Base-by-base conservation (phyloP, 768 basidiomycete species). In the Rhizopogon vesiculosus region DNA sequence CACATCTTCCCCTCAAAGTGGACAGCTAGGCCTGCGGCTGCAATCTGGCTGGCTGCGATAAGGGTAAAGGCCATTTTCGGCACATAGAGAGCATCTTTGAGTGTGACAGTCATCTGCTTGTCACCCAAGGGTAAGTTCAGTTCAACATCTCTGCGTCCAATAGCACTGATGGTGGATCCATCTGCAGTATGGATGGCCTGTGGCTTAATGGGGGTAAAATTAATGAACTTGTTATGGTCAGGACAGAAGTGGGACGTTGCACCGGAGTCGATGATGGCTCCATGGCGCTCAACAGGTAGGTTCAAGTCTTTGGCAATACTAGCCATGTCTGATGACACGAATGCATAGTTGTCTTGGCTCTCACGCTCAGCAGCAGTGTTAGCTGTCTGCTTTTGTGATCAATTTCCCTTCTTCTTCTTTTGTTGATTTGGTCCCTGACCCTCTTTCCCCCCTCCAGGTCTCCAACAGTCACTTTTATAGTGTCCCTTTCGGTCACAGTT, bases 231-330 rank as follows among this genome's bases (percentile, higher is more conserved):
- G 7, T 16, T 9, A 2, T 19, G 33, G 12, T 54, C 19, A 5
- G 53, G 31, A 38, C 53, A 54, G 31, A 45, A 54, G 18, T 54
- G 53, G n/a, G 22, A 48, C 5, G 22, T 48, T 16, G 53, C 53
- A 0, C 53, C 53, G 3, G 43, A 45, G 28, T 54, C 44, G 0
- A 54, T 54, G 2, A 53, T 53, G 39, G 42, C 42, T 15, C 31
- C 10, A 0, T 12, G 13, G 13, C 8, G 0, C 18, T 31, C 18
- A 0, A 13, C 49, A 50, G 49, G 49, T 50, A 22, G 7, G 15
- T 31, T 13, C 33, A 18, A 15, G 6, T 28, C 33, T 18, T n/a
- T 18, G 3, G 44, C 28, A 8, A 46, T 38, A 25, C 2, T 38
- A 7, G 44, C 35, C 8, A 28, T 5, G 28, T 35, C 29, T 33